These are phyloP conservation scores for Verticillium albo-atrum DNA, from an alignment of 2,329 filamentous ascomycete species.

Conservation along the genomic window DNA sequence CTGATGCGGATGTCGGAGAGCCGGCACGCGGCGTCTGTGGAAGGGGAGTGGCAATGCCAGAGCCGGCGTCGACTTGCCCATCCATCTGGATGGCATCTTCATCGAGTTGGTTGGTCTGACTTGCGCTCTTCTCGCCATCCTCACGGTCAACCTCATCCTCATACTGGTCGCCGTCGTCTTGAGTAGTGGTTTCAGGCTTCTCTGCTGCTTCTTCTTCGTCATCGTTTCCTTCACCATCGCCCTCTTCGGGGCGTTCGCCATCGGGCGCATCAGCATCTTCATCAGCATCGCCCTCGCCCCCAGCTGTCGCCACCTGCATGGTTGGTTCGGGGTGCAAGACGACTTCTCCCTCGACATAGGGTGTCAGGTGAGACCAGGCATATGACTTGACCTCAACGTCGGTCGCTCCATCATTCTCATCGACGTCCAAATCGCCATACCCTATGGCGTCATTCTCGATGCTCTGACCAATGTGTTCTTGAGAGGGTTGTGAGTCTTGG, in stretches of 20 bases:
- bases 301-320: constrained; percentile 3
- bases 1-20: constrained; percentile 28
- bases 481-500: background rate
- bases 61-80: constrained; percentile 13
- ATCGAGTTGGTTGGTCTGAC: constrained; percentile 11
- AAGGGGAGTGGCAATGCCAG: constrained; percentile 29
- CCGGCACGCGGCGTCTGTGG: constrained; percentile 32
- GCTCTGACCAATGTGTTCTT: background rate
- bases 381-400: constrained; percentile 7
- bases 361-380: constrained; percentile 33
- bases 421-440: background rate
- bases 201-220: background rate
- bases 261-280: background rate
- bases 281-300: constrained; percentile 9
- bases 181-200: background rate
- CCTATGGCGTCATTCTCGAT: background rate
- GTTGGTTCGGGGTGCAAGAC: constrained; percentile 30
- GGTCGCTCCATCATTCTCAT: background rate
- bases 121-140: constrained; percentile 5
- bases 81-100: constrained; percentile 27
- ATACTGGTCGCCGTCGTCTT: background rate
- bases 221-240: constrained; percentile 1
- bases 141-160: constrained; percentile 16
- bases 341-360: constrained; percentile 34
- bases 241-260: background rate